Evolutionary conservation across 2,329 filamentous ascomycete species (phyloP), one percentile per base, ranked within the genome.

Genomic region (Hypoxylon sp.): DNA sequence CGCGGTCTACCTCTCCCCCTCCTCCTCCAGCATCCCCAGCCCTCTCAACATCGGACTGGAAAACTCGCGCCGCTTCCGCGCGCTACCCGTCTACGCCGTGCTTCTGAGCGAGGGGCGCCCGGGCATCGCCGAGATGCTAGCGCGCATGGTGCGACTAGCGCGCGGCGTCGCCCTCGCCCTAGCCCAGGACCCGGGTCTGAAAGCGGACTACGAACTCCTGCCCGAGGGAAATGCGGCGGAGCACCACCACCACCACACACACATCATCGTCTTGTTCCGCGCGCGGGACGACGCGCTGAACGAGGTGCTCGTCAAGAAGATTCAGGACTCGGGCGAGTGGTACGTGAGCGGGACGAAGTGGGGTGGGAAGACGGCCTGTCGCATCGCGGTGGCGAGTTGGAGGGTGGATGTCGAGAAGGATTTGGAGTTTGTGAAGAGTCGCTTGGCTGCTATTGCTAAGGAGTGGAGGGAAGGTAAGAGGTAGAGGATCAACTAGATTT

Each of bases 331-430:
- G 1, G 80, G 85, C 29, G 83, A 82, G 64, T 87, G 96, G 64
- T 96, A 92, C 65, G 88, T 96, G 4, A 91, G 89, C 52, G 89
- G 89, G 0, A 96, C 90, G 8, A 78, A 73, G 34, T 97, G 91
- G 91, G 76, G 84, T 30, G 89, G 88, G 0, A 73, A 77, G 48
- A 81, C 86, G 48, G 92, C 92, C 6, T 88, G 86, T 54, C 80
- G 93, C n/a, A 83, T 96, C 61, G 92, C 93, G 0, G 84, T 96
- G 30, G 88, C 89, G 27, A 97, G 89, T 65, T 96, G 91, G 90
- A 83, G 82, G 69, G 87, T 89, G 2, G 79, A 92, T 64, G 78
- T 86, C 0, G 77, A 84, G 36, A 78, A 79, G 52, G 91, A 96
- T 66, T 73, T 87, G 52, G 73, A 71, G 13, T 68, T 90, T n/a